These are phyloP conservation scores for Gracilaria vermiculophylla DNA, from an alignment of 23 red algal genomes.

Conservation along the genomic window DNA sequence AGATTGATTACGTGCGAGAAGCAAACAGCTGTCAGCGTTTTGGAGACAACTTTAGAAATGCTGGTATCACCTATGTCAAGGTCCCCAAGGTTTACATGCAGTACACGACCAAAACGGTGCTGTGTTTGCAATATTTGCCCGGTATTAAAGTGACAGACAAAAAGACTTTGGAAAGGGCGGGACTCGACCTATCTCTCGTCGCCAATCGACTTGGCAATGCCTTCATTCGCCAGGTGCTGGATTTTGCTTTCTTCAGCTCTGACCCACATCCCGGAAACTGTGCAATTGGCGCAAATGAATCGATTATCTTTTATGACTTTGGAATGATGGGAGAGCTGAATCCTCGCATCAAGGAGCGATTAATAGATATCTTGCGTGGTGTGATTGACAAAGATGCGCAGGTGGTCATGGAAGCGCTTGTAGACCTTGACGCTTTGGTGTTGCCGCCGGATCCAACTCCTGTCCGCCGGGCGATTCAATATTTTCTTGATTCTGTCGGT, in stretches of 20 bases:
- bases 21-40: constrained; percentile 56
- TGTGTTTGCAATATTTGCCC: constrained; percentile 82
- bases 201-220: constrained; percentile 60
- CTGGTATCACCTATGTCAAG: constrained; percentile 58
- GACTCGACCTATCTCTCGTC: constrained; percentile 50
- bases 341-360: constrained; percentile 53
- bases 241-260: constrained; percentile 86
- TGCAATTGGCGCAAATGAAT: constrained; percentile 77
- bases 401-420: constrained; percentile 69
- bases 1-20: constrained; percentile 84
- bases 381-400: constrained; percentile 85
- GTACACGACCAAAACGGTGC: constrained; percentile 67
- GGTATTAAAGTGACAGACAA: constrained; percentile 83
- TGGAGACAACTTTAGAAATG: constrained; percentile 63
- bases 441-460: constrained; percentile 67
- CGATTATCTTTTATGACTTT: constrained; percentile 82
- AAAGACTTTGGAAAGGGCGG: constrained; percentile 46
- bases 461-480: constrained; percentile 77
- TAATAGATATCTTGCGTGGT: constrained; percentile 74
- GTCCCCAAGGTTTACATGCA: constrained; percentile 66
- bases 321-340: constrained; percentile 85
- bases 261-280: constrained; percentile 92
- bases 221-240: constrained; percentile 83
- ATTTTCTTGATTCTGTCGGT: constrained; percentile 77
- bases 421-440: constrained; percentile 69